phyloP scores from a whole-genome alignment of 73 alveolate genomes.

The Stentor roeselii region DNA sequence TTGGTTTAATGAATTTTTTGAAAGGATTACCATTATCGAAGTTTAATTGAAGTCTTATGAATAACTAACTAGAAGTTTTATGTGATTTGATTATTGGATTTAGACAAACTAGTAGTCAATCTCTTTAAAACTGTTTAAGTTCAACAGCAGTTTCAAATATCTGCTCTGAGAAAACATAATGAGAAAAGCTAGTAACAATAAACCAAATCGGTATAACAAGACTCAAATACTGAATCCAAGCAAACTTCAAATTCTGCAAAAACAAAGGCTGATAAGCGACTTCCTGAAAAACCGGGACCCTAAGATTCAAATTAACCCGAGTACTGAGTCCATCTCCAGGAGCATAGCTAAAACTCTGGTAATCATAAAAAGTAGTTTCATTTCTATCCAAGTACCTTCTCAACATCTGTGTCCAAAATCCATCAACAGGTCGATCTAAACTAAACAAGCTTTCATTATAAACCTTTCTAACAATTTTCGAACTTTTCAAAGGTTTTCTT shows the following conservation, averaged over 20 bases:
- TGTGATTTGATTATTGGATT: no score
- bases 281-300: conserved; percentile 36
- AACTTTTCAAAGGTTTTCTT: background rate
- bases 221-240: conserved; percentile 51
- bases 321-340: background rate
- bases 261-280: conserved; percentile 36
- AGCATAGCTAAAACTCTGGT: background rate
- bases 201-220: conserved; percentile 41
- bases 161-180: conserved; percentile 37
- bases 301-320: background rate
- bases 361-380: background rate
- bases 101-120: no score
- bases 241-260: conserved; percentile 40
- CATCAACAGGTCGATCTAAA: background rate
- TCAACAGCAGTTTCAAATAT: conserved; percentile 30
- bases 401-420: background rate
- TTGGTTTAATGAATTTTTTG: no score
- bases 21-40: no score
- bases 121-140: no score
- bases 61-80: no score
- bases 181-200: conserved; percentile 26
- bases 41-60: no score
- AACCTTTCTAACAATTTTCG: background rate
- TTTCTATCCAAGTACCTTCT: background rate
- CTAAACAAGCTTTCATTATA: background rate